Evolutionary conservation across 768 basidiomycete species (phyloP).

Genomic region (Boletus rufocinnamomeus): DNA sequence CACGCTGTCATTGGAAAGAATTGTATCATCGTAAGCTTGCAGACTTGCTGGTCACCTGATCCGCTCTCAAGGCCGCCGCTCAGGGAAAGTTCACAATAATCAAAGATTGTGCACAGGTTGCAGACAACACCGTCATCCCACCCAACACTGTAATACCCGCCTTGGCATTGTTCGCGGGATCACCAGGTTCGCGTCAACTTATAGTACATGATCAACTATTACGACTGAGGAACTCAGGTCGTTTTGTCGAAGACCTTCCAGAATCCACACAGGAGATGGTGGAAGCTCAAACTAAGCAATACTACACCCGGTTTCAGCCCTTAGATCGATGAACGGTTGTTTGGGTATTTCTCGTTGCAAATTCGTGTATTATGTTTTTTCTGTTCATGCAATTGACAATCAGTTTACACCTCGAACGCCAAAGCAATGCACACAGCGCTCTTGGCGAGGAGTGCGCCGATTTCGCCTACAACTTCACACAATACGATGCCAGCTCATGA

Average conservation of each 20-base stretch:
- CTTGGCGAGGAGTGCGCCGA: neutral
- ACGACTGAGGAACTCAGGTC: conserved; percentile 49
- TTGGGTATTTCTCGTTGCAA: conserved; percentile 8
- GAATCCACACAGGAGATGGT: conserved; percentile 94
- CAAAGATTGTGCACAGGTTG: conserved; percentile 91
- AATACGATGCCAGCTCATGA: neutral
- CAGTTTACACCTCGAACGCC: neutral
- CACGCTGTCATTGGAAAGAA: conserved; percentile 95
- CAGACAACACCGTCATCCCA: conserved; percentile 87
- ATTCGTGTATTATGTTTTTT: conserved; percentile 4
- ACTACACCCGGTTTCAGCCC: conserved; percentile 82
- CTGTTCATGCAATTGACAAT: neutral
- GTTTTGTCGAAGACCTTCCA: conserved; percentile 80
- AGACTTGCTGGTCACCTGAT: conserved; percentile 1
- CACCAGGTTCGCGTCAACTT: conserved; percentile 64
- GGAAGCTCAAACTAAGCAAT: conserved; percentile 81
- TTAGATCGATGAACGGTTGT: conserved; percentile 38
- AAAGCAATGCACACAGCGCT: neutral
- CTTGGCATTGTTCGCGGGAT: conserved; percentile 80
- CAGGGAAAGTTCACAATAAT: conserved; percentile 97
- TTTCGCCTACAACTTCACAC: neutral
- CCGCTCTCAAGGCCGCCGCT: neutral
- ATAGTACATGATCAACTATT: neutral
- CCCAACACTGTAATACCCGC: conserved; percentile 93
- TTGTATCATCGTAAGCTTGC: conserved; percentile 79